These are phyloP conservation scores for Musa acuminata DNA, from an alignment of 176 grass and related monocot species.

Conservation along the genomic window DNA sequence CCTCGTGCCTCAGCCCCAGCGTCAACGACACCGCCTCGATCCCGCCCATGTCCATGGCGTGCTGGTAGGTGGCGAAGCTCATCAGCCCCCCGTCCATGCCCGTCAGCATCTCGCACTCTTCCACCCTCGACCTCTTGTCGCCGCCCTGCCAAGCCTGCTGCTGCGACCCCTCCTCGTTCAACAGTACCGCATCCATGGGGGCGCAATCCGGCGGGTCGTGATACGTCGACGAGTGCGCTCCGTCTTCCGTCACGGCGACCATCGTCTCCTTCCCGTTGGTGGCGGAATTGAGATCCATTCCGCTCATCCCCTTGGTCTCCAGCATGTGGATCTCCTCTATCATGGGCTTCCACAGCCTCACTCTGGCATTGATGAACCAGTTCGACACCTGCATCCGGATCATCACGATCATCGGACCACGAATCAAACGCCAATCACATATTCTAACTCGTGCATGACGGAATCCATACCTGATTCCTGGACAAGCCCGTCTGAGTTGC, in stretches of 20 bases:
- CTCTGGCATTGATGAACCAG: conserved; percentile 57
- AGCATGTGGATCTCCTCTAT: conserved; percentile 61
- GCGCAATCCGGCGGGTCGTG: background rate
- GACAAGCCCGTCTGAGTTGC: conserved; percentile 51
- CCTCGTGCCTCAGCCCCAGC: conserved; percentile 41
- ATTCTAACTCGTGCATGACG: background rate
- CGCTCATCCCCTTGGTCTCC: conserved; percentile 32
- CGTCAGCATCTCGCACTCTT: conserved; percentile 24
- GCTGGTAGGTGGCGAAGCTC: conserved; percentile 30
- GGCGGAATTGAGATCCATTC: conserved; percentile 11
- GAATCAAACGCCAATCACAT: background rate
- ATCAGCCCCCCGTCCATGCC: conserved; percentile 28
- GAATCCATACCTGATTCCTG: conserved; percentile 38
- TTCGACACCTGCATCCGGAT: conserved; percentile 36
- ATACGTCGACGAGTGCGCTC: background rate
- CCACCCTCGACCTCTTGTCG: conserved; percentile 29
- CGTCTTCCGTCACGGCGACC: background rate
- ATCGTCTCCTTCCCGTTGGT: conserved; percentile 8
- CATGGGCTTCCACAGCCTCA: conserved; percentile 61
- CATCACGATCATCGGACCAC: background rate
- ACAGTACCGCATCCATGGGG: background rate
- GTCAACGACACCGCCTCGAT: conserved; percentile 41
- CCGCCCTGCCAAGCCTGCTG: conserved; percentile 16
- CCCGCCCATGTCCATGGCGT: conserved; percentile 29
- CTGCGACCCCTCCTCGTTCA: background rate